Percentiles rank a stretch among this genome's conserved stretches.
Evolutionary conservation across 345 rosid species (phyloP).

Genomic region (Fremontodendron californicum): DNA sequence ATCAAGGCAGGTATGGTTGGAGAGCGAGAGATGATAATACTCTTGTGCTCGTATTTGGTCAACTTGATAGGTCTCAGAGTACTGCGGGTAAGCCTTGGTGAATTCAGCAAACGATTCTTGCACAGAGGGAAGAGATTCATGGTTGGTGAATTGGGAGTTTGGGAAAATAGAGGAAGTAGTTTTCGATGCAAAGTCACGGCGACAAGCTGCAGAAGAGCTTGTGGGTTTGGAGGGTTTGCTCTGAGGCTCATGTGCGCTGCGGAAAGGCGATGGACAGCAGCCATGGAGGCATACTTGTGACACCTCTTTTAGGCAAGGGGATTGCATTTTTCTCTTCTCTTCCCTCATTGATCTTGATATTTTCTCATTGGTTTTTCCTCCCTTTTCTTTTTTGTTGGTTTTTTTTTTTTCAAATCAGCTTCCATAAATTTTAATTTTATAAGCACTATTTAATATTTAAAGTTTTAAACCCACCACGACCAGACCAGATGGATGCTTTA

Average conservation of each 20-base stretch:
- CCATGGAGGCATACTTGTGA: conserved; percentile 49
- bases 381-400: background rate
- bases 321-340: conserved; percentile 31
- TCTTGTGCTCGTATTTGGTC: conserved; percentile 65
- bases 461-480: no score
- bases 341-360: background rate
- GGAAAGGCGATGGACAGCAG: conserved; percentile 54
- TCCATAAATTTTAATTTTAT: background rate
- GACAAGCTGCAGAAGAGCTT: conserved; percentile 53
- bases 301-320: conserved; percentile 37
- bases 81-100: conserved; percentile 60
- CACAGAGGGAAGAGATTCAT: conserved; percentile 73
- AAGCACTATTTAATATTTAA: background rate
- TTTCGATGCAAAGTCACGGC: conserved; percentile 58
- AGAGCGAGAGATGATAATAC: conserved; percentile 58
- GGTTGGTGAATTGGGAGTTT: conserved; percentile 64
- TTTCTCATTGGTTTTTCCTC: conserved; percentile 8
- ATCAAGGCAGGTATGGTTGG: conserved; percentile 79
- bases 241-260: conserved; percentile 32
- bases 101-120: conserved; percentile 58
- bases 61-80: conserved; percentile 45
- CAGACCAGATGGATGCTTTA: background rate
- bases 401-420: background rate
- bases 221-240: conserved; percentile 28
- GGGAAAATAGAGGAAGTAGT: conserved; percentile 68